Evolutionary conservation across 768 basidiomycete genomes (phyloP), one percentile per base, ranked within the genome.

Genomic region (Clavulina sp.): DNA sequence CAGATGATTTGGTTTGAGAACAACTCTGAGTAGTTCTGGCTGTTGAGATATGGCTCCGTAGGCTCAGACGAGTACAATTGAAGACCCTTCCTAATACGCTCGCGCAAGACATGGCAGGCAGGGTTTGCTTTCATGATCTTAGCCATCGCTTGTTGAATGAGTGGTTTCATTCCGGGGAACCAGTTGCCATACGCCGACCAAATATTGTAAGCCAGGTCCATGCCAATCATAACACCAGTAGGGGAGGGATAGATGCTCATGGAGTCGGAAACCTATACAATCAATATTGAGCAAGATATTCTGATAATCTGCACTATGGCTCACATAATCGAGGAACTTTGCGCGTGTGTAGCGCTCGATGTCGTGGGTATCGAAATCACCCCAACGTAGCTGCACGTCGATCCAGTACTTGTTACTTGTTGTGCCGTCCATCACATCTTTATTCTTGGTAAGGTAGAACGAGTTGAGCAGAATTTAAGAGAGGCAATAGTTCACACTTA

Each of bases 81-180:
- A 21, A 99, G 75, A 65, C 92, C 93, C 68, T 99, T 99, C 59
- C 95, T 79, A 60, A 99, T 96, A 68, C 95, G 95, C 69, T 99
- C 95, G 51, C 95, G 85, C 52, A 99, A 70, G 38, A 99, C 95
- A 63, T 97, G 95, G 50, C 84, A 81, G 13, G 95, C 95, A 24
- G 95, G 95, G 61, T 99, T 97, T 49, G 95, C 95, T 68, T 99
- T 99, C 89, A 97, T 93, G 65, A 99, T 84, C 74, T 97, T 99
- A 9, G 85, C 89, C 91, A 99, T 95, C 4, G 93, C 95, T 67
- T 95, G 92, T 64, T 95, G 93, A 53, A 99, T 81, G 55, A 99
- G 74, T 3, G 92, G 92, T 68, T 97, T 97, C 75, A 96, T 77
- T 43, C 95, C 93, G 13, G 95, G 95, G 82, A 96, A 95, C 88